These are phyloP conservation scores for Phytopythium cucurbitacearum DNA, from an alignment of 352 stramenopile species.

Conservation along the genomic window DNA sequence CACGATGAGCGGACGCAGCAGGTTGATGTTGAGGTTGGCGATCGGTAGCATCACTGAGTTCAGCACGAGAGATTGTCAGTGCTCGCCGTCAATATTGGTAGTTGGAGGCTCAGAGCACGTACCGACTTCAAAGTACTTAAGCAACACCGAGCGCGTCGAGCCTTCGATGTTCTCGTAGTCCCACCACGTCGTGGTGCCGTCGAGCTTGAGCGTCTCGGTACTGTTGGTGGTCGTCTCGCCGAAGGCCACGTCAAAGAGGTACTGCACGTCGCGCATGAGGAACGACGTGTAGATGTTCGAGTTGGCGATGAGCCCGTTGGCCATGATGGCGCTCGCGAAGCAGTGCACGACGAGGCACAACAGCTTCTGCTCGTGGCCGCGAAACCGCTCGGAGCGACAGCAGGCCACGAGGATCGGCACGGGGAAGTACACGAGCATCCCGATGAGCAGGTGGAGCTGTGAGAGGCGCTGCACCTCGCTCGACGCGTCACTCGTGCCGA, in stretches of 20 bases:
- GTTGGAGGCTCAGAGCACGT: not conserved
- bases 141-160: slow-evolving; percentile 31
- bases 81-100: too few relatives aligned
- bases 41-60: slow-evolving; percentile 61
- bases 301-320: slow-evolving; percentile 37
- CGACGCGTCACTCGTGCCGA: slow-evolving; percentile 35
- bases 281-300: slow-evolving; percentile 36
- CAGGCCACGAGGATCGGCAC: slow-evolving; percentile 52
- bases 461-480: slow-evolving; percentile 23
- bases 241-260: slow-evolving; percentile 36
- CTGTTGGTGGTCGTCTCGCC: slow-evolving; percentile 5
- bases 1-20: slow-evolving; percentile 60
- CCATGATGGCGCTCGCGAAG: slow-evolving; percentile 50
- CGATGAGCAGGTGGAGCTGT: slow-evolving; percentile 34
- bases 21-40: slow-evolving; percentile 57
- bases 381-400: slow-evolving; percentile 46
- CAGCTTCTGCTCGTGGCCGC: slow-evolving; percentile 50
- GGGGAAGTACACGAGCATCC: slow-evolving; percentile 49
- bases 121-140: slow-evolving; percentile 49
- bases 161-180: slow-evolving; percentile 57
- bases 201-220: slow-evolving; percentile 21
- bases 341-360: slow-evolving; percentile 67
- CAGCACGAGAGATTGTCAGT: not conserved
- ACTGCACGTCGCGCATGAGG: slow-evolving; percentile 48
- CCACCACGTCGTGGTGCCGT: slow-evolving; percentile 42